A percentile compares a stretch with the other conserved stretches of the same genome.
phyloP scores from a whole-genome alignment of 2,329 filamentous ascomycete species.

The Fusarium burgessii region DNA sequence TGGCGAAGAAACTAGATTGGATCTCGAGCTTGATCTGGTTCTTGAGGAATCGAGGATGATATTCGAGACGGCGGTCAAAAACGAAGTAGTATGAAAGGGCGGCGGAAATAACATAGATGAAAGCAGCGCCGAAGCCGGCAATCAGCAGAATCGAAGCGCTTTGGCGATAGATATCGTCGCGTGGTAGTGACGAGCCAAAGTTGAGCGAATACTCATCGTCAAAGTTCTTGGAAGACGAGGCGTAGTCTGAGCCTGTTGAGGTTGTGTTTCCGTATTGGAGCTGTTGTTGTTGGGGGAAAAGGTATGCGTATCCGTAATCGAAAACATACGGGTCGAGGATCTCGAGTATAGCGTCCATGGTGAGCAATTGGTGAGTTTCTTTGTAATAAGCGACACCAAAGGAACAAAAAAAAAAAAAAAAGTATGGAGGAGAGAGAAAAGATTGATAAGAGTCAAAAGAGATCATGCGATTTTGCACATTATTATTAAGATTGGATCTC shows the following conservation, averaged over 20 bases:
- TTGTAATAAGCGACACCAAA: not conserved
- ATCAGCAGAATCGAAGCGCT: slow-evolving; percentile 54
- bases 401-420: not conserved
- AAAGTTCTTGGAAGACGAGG: slow-evolving; percentile 20
- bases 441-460: slow-evolving; percentile 25
- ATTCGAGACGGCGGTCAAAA: slow-evolving; percentile 59
- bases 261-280: slow-evolving; percentile 20
- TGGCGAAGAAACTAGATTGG: slow-evolving; percentile 55
- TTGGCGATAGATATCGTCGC: slow-evolving; percentile 58
- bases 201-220: slow-evolving; percentile 34
- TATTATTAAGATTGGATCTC: slow-evolving; percentile 30
- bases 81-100: slow-evolving; percentile 79
- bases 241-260: slow-evolving; percentile 32
- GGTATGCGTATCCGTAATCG: slow-evolving; percentile 56
- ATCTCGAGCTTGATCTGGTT: slow-evolving; percentile 61
- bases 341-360: slow-evolving; percentile 56
- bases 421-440: not conserved
- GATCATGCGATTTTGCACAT: slow-evolving; percentile 24
- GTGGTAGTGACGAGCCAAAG: slow-evolving; percentile 51
- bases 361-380: slow-evolving; percentile 28
- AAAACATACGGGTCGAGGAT: slow-evolving; percentile 56
- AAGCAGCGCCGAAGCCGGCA: slow-evolving; percentile 54
- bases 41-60: slow-evolving; percentile 62
- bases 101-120: slow-evolving; percentile 74
- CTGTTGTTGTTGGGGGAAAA: slow-evolving; percentile 48